phyloP scores from a whole-genome alignment of 1,284 basidiomycete genomes.

The Pterula multifida region DNA sequence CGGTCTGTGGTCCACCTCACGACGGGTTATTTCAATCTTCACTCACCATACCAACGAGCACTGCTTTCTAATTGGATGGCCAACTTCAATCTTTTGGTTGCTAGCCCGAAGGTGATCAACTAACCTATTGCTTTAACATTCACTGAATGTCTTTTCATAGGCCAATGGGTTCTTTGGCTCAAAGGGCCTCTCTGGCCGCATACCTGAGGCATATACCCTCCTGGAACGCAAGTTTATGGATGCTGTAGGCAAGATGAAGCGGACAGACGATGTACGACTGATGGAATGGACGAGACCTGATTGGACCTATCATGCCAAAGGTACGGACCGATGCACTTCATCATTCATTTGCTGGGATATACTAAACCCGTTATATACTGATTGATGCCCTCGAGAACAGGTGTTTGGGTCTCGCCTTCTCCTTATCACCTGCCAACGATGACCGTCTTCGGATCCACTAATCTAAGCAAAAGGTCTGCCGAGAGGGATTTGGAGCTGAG shows the following conservation, averaged over 20 bases:
- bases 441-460: slow-evolving; percentile 92
- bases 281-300: slow-evolving; percentile 82
- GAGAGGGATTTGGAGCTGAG: slow-evolving; percentile 90
- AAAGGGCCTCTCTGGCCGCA: slow-evolving; percentile 78
- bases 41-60: slow-evolving; percentile 68
- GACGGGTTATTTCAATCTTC: slow-evolving; percentile 91
- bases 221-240: slow-evolving; percentile 79
- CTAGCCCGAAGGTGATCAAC: slow-evolving; percentile 64
- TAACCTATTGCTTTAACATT: background rate
- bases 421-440: slow-evolving; percentile 44
- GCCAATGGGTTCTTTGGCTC: slow-evolving; percentile 95
- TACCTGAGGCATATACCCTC: slow-evolving; percentile 92
- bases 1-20: slow-evolving; percentile 50
- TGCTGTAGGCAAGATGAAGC: slow-evolving; percentile 40
- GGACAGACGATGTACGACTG: slow-evolving; percentile 52
- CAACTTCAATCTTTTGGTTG: slow-evolving; percentile 72
- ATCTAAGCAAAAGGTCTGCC: slow-evolving; percentile 87
- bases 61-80: slow-evolving; percentile 46
- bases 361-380: background rate
- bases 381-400: slow-evolving; percentile 26
- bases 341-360: slow-evolving; percentile 4
- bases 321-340: slow-evolving; percentile 26
- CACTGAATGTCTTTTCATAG: slow-evolving; percentile 27
- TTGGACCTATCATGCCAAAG: slow-evolving; percentile 99
- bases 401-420: slow-evolving; percentile 74